Evolutionary conservation across 2,329 filamentous ascomycete genomes (phyloP).

Genomic region (Colletotrichum sp.): DNA sequence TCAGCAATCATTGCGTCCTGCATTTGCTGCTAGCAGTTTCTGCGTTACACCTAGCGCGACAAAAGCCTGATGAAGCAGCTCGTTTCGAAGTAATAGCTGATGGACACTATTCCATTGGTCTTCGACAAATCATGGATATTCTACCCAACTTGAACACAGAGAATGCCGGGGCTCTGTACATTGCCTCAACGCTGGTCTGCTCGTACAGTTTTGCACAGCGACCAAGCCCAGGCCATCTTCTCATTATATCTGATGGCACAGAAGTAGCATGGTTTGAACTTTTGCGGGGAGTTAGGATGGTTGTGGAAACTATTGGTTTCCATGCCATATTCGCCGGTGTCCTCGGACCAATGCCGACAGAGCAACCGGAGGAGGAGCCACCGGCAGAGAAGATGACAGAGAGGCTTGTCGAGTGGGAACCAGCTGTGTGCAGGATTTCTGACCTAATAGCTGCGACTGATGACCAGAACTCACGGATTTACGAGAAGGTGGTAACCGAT

Average conservation of each 20-base stretch:
- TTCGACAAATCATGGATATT: conserved; percentile 15
- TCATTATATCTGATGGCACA: conserved; percentile 20
- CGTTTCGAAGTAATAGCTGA: conserved; percentile 15
- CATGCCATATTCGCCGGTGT: conserved; percentile 18
- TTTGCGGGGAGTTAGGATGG: conserved; percentile 22
- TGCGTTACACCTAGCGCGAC: neutral
- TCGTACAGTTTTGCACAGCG: conserved; percentile 9
- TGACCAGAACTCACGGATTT: neutral
- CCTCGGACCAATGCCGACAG: neutral
- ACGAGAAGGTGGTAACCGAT: neutral
- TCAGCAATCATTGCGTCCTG: conserved; percentile 11
- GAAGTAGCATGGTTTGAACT: conserved; percentile 24
- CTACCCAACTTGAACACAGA: conserved; percentile 10
- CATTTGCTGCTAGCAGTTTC: conserved; percentile 17
- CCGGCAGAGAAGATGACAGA: neutral
- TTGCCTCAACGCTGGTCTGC: conserved; percentile 12
- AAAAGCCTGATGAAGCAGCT: neutral
- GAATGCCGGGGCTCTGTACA: conserved; percentile 15
- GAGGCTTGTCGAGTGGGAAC: conserved; percentile 15
- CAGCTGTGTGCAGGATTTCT: conserved; percentile 7
- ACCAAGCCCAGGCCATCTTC: conserved; percentile 20
- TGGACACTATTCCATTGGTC: conserved; percentile 1
- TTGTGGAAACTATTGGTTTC: conserved; percentile 19
- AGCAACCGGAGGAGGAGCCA: neutral
- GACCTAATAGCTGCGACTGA: neutral